Percentiles rank a stretch among this genome's conserved stretches.
Evolutionary conservation across 139 green algal species (phyloP).

Genomic region (Pycnococcus provasolii): DNA sequence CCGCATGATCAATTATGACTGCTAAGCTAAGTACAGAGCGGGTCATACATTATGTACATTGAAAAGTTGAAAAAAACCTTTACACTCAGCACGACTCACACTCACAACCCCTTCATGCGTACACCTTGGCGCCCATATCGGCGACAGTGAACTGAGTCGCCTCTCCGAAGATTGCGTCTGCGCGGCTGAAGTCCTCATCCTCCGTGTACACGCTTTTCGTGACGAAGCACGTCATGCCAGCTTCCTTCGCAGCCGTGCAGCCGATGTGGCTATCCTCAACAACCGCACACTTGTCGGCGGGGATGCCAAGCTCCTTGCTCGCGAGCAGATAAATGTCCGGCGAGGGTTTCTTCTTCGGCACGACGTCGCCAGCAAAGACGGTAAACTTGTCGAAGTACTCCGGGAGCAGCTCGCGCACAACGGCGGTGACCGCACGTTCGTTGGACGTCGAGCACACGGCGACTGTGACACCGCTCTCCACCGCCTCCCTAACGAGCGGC

Average conservation of each 20-base stretch:
- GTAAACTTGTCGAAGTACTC: slow-evolving; percentile 24
- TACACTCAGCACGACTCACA: no score
- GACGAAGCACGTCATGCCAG: slow-evolving; percentile 80
- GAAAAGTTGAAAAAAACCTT: no score
- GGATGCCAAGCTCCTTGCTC: slow-evolving; percentile 59
- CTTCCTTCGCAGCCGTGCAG: slow-evolving; percentile 71
- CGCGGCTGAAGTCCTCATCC: slow-evolving; percentile 44
- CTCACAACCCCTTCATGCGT: no score
- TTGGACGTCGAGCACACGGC: slow-evolving; percentile 97
- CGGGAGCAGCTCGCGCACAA: slow-evolving; percentile 76
- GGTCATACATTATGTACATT: no score
- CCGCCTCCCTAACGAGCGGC: not conserved
- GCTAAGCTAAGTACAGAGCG: no score
- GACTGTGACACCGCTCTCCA: slow-evolving; percentile 57
- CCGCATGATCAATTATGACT: no score
- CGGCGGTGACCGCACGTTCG: slow-evolving; percentile 84
- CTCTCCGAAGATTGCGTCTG: slow-evolving; percentile 7
- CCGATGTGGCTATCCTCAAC: slow-evolving; percentile 93
- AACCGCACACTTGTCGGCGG: slow-evolving; percentile 70
- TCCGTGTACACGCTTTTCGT: slow-evolving; percentile 59
- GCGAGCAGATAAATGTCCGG: slow-evolving; percentile 91
- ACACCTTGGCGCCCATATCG: no score
- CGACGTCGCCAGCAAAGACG: slow-evolving; percentile 83
- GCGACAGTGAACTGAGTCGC: no score
- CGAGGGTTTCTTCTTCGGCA: slow-evolving; percentile 94